Evolutionary conservation across 148 eudicot species (phyloP), one percentile per base, ranked within the genome.

Genomic region (Silene uniflora): DNA sequence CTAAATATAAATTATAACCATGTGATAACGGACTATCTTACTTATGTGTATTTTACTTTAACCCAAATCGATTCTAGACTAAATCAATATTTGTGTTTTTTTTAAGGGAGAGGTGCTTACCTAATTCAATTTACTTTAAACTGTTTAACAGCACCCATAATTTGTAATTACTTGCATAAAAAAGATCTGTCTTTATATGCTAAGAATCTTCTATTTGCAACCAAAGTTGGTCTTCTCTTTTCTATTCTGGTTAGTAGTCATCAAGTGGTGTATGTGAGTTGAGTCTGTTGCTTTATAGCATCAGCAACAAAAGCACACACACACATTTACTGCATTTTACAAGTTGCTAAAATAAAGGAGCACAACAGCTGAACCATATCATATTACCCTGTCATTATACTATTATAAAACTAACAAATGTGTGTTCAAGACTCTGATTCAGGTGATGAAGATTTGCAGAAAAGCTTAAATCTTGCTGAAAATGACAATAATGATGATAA

Each of bases 341-440:
- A 68, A 68, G 55, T 68, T 68, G 72, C 72, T 21, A 19, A 68
- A 42, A 46, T 44, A 68, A 68, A 42, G 55, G 55, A 35, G 55
- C 24, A 46, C 25, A 25, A 47, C 71, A 23, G 77, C 64, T 75
- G 63, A 62, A 80, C 81, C 77, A 67, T 35, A 67, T 1, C 39
- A 3, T 7, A 39, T 39, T 5, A 39, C 54, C 4, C 69, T 16
- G 6, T 3, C 72, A 44, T 47, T 69, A 19, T 67, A 35, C 56
- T 69, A 10, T 49, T 67, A 10, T 68, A 8, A 46, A 44, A 60
- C 24, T 60, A 67, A 79, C 66, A 27, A 79, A 91, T 89, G 92
- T 84, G 89, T 68, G 73, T 85, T 54, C 88, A 88, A 77, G 90
- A 85, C 72, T 77, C 84, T 21, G 94, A 88, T 70, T 19, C 72